phyloP scores from a whole-genome alignment of 1,139 yeast genomes.

The Hyphopichia buzzinii region DNA sequence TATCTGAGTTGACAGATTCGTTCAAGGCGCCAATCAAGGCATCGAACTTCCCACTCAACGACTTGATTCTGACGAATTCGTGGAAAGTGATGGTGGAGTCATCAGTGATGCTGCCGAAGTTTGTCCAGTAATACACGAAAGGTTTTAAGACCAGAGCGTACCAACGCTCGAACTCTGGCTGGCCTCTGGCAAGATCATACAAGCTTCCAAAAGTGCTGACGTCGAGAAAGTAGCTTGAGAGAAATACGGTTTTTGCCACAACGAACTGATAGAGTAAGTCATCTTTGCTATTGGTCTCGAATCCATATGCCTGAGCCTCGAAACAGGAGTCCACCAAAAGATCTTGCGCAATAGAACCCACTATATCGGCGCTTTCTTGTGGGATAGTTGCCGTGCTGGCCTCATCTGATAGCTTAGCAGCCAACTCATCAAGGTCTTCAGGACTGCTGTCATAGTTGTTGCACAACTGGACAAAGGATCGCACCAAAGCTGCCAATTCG shows the following conservation, averaged over 20 bases:
- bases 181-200: conserved; percentile 13
- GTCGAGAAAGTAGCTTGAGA: conserved; percentile 19
- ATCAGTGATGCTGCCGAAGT: conserved; percentile 18
- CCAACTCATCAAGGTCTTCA: conserved; percentile 23
- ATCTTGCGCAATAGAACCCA: conserved; percentile 16
- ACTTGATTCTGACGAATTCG: conserved; percentile 12
- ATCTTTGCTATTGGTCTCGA: conserved; percentile 3
- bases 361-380: conserved; percentile 5
- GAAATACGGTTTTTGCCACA: conserved; percentile 21
- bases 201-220: conserved; percentile 14
- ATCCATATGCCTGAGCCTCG: conserved; percentile 5
- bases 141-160: conserved; percentile 27
- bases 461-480: neutral
- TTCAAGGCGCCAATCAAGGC: conserved; percentile 24
- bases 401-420: conserved; percentile 2
- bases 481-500: neutral
- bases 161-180: conserved; percentile 27
- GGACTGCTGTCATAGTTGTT: neutral
- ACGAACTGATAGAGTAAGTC: conserved; percentile 19
- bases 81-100: conserved; percentile 6
- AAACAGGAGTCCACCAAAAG: conserved; percentile 8
- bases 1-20: conserved; percentile 8
- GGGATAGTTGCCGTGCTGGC: neutral
- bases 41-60: conserved; percentile 17
- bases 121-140: conserved; percentile 29